A percentile compares a stretch with the other conserved stretches of the same genome.
Conservation (phyloP, 2,329 filamentous ascomycete genomes). For the Alternaria sp. region DNA sequence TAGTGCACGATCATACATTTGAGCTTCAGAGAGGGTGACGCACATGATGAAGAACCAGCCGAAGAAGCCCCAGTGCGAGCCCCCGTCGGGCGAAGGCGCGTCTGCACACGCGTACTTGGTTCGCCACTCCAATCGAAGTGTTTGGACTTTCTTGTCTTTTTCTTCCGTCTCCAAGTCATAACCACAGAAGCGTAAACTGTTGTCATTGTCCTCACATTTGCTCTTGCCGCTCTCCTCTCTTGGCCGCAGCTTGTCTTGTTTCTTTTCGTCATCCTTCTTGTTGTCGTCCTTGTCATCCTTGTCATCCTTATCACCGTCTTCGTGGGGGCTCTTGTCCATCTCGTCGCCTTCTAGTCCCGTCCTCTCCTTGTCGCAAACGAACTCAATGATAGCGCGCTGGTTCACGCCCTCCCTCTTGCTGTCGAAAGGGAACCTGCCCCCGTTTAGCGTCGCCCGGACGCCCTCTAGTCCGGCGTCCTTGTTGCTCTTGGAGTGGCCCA, state of each 20-base stretch:
- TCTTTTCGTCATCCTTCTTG: constrained; percentile 33
- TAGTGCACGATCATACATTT: not conserved
- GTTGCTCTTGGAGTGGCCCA: constrained; percentile 71
- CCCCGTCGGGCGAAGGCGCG: constrained; percentile 55
- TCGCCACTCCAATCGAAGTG: constrained; percentile 81
- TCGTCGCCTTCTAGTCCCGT: constrained; percentile 77
- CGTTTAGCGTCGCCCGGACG: constrained; percentile 72
- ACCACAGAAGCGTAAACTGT: constrained; percentile 78
- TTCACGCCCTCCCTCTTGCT: constrained; percentile 59
- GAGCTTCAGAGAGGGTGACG: constrained; percentile 46
- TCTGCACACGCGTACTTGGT: constrained; percentile 82
- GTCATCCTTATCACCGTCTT: constrained; percentile 56
- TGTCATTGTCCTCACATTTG: constrained; percentile 42
- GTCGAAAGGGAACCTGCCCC: constrained; percentile 61
- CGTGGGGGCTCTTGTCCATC: constrained; percentile 66
- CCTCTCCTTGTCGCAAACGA: constrained; percentile 78
- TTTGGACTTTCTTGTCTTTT: constrained; percentile 63
- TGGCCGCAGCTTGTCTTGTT: constrained; percentile 27
- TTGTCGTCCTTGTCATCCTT: constrained; percentile 38
- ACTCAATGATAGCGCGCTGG: constrained; percentile 83
- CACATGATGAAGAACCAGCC: constrained; percentile 96
- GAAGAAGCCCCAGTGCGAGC: constrained; percentile 88
- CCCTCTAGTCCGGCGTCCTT: constrained; percentile 76
- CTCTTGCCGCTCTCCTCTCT: constrained; percentile 48
- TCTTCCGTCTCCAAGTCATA: constrained; percentile 64